Evolutionary conservation across 768 basidiomycete genomes (phyloP), one percentile per base, ranked within the genome.

Genomic region (Grammothele lineata): DNA sequence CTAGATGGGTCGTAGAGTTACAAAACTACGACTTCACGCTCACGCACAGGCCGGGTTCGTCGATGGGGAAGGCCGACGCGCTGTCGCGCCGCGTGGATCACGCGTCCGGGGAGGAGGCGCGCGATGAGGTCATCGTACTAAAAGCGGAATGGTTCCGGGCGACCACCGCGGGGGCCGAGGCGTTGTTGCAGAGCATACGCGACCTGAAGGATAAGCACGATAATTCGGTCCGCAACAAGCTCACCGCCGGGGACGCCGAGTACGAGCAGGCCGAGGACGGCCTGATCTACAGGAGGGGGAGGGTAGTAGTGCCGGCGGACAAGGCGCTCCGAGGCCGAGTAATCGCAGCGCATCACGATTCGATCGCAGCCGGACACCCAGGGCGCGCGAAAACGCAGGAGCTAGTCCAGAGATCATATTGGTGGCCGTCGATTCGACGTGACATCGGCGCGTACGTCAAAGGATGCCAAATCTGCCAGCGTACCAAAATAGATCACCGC

Each of bases 191-290:
- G 6, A 15, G 5, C 7, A 30, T 30, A 7, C 27, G 27, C 14
- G 27, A 30, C 27, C 8, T 14, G 27, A 7, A 30, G 14, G 27
- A 7, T 7, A 7, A 7, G 56, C 71, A 18, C 43, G 41, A 3
- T 50, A 56, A 14, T 60, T 63, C 1, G 49, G 67, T 39, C 55
- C 65, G 37, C 57, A 57, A 60, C 63, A 65, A 40, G 62, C 66
- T 9, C 58, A 62, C 10, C 66, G 68, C 51, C 23, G 35, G 27
- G 27, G 27, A 44, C 26, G 35, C 35, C 9, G 35, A 43, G 1
- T 43, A 15, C 12, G 17, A 4, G 63, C 57, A 3, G 56, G 59
- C 33, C 56, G 51, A 21, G 65, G 69, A 6, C 48, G 53, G 7
- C 66, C 57, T 55, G 53, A 62, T 50, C 62, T 47, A 40, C 44